Evolutionary conservation across 192 early-diverging fungal genomes (phyloP), one percentile per base, ranked within the genome.

Genomic region (Umbelopsis sp.): DNA sequence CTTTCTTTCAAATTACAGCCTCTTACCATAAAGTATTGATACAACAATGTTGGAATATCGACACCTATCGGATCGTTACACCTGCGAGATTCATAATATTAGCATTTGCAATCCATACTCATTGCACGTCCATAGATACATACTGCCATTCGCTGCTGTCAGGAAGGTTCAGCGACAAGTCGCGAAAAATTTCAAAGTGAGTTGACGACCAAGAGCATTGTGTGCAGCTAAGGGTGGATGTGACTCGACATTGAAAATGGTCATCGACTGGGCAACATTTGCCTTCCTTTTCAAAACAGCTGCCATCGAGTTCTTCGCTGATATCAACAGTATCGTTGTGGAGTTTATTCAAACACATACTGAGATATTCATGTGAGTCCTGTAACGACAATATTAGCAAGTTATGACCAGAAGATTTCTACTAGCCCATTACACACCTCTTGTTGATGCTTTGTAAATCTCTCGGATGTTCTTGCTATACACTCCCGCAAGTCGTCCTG

Each of bases 341-440:
- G 10, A 70, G 49, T 36, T 70, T 44, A 31, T 70, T 53, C 12
- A 70, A 16, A 32, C 68, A 70, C 44, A 70, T 70, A 25, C 49
- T 70, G 2, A 70, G 29, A 31, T 53, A 70, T 50, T 70, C 68
- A 25, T 70, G 68, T 5, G 68, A 50, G 25, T 70, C 68, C 68
- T 70, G 41, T 38, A 16, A 62, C 7, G 26, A 16, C 26, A 26
- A 24, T 22, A 14, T 62, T 4, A 34, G 56, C 20, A 14, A 20
- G 31, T 3, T 29, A 26, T 34, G 20, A 5, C 10, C 11, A 34
- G 14, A 20, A 17, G 7, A 1, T 14, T 12, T 11, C 22, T 24
- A 9, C 12, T 24, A 8, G 14, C 7, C 10, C 6, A 11, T 32
- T 29, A 29, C 6, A 34, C 26, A 62, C 56, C 31, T 62, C 56